A percentile compares a stretch with the other conserved stretches of the same genome.
Evolutionary conservation across 2,329 filamentous ascomycete genomes (phyloP).

Genomic region (Pyricularia pennisetigena): DNA sequence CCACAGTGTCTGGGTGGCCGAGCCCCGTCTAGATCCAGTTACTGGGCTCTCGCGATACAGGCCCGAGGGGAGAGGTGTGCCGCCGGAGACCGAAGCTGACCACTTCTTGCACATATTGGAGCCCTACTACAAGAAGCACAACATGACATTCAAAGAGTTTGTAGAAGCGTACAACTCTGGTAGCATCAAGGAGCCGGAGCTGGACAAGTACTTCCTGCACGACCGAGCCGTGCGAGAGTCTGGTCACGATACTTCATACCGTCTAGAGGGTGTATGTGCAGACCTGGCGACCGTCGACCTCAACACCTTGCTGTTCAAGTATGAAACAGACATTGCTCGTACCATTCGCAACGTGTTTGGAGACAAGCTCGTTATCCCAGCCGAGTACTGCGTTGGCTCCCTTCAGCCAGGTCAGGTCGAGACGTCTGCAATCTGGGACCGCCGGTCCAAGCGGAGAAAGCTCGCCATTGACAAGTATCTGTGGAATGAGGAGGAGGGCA

Average conservation of each 20-base stretch:
- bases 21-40: slow-evolving; percentile 66
- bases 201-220: slow-evolving; percentile 93
- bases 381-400: slow-evolving; percentile 66
- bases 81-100: slow-evolving; percentile 79
- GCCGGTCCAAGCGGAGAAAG: slow-evolving; percentile 76
- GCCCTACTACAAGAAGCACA: slow-evolving; percentile 76
- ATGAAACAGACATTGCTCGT: slow-evolving; percentile 85
- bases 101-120: slow-evolving; percentile 79
- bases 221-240: slow-evolving; percentile 94
- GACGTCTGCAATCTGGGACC: slow-evolving; percentile 82
- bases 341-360: slow-evolving; percentile 77
- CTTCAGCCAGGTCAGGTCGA: slow-evolving; percentile 62
- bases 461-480: slow-evolving; percentile 82
- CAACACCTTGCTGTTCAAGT: slow-evolving; percentile 93
- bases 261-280: slow-evolving; percentile 78
- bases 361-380: slow-evolving; percentile 72
- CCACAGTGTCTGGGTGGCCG: slow-evolving; percentile 74
- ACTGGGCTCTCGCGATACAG: slow-evolving; percentile 79
- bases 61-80: slow-evolving; percentile 74
- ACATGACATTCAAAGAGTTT: slow-evolving; percentile 74
- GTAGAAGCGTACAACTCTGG: slow-evolving; percentile 80
- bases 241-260: slow-evolving; percentile 92
- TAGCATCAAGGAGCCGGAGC: slow-evolving; percentile 68
- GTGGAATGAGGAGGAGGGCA: slow-evolving; percentile 85
- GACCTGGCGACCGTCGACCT: slow-evolving; percentile 89